Base-by-base conservation (phyloP, 2,329 filamentous ascomycete species). In the Teratosphaeria destructans region DNA sequence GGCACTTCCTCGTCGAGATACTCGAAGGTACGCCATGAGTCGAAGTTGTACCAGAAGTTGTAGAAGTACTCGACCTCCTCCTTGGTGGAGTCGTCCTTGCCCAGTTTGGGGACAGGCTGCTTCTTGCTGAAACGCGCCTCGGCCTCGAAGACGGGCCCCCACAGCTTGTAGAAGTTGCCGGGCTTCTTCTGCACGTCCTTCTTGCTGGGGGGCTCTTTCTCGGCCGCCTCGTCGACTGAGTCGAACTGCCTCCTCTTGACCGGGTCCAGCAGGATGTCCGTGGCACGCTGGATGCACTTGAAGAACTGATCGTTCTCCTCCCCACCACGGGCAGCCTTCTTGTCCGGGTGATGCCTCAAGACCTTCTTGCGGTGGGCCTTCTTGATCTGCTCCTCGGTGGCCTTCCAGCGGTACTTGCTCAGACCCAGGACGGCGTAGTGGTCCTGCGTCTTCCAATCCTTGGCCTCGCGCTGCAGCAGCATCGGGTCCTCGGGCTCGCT, bases 41-140 rank as follows among this genome's bases (percentile, higher is more conserved):
- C 94, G 70, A 99, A 95, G 82, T 93, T 95, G 82, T 97, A 99
- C 87, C 89, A 99, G 82, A 97, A 99, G 83, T 99, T 96, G 84
- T 99, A 99, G 77, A 99, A 99, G 58, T 81, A 80, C 73, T 97
- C 92, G 54, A 99, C 94, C 8, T 96, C 87, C 72, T 95, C 89
- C 77, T 92, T 89, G 69, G 84, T 84, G 71, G 89, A 87, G 66
- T 95, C 88, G 65, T 90, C 89, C 71, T 90, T 83, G 63, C 94
- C 94, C 60, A 99, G 86, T 68, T 82, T 78, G 5, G 94, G 95
- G 3, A 96, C 94, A 6, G 93, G 93, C 73, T 95, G 89, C 62
- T 77, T 82, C 77, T 91, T 94, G 75, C 89, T 95, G 85, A 99
- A 99, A 64, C 94, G 90, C 12, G 79, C 88, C 79, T 99, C 94